Base-by-base conservation (phyloP, 1,139 yeast species). In the Geotrichum phurueaensis region DNA sequence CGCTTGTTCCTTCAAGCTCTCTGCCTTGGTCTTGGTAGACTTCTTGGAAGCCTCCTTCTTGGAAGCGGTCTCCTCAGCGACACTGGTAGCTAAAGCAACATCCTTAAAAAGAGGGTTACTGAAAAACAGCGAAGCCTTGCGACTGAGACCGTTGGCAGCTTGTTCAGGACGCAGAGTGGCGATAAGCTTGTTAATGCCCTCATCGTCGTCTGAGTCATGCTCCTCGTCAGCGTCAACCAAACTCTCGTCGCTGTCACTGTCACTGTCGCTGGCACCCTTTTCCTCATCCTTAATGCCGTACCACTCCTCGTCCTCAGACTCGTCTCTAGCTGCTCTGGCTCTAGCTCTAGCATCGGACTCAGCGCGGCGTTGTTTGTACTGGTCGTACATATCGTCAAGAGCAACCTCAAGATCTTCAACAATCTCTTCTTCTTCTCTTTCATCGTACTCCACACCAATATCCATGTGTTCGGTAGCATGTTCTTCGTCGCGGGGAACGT, bases 241-340 rank as follows among this genome's bases (percentile, higher is more conserved):
- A 52, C 69, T 74, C 23, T 68, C 69, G 20, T 71, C 73, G 48
- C 67, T 66, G 15, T 65, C 68, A 23, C 65, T 70, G 23, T 65
- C 66, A 25, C 63, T 63, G 20, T 63, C 67, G 18, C 59, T 81
- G 33, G 77, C 79, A 27, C 58, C 54, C 12, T 60, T 79, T 7
- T 74, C 76, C 18, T 75, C 79, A 22, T 74, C 77, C 36, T 76
- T 74, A 64, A 92, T 86, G 56, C 98, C 98, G 55, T 86, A 88
- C 97, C 98, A 94, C 58, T 84, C 88, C 23, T 66, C 70, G 31
- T 73, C 76, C 64, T 86, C 91, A 65, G 85, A 85, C 60, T 80
- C 88, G 48, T 92, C 96, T 71, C 98, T 83, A 48, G 89, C 86
- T 69, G 82, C 81, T 73, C 87, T 88, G 29, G 97, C 96, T 65